phyloP scores from a whole-genome alignment of 2,329 filamentous ascomycete genomes.

The Diaporthe australafricana region DNA sequence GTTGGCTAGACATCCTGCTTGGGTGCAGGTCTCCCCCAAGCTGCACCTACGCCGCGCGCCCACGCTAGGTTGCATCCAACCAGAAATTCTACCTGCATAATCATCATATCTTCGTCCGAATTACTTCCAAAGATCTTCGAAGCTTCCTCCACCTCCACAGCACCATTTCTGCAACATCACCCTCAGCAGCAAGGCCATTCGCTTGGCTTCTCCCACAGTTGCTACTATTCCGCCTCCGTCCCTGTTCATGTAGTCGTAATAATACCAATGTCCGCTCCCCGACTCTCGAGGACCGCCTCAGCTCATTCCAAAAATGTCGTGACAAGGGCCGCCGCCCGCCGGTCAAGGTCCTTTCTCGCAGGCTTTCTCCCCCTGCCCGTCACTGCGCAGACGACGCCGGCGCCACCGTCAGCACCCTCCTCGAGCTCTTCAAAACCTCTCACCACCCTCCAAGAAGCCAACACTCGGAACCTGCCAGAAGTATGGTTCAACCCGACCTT shows the following conservation, averaged over 20 bases:
- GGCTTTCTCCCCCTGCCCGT: slow-evolving; percentile 31
- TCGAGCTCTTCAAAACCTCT: slow-evolving; percentile 35
- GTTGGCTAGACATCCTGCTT: background rate
- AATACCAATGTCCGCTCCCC: slow-evolving; percentile 50
- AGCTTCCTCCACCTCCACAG: background rate
- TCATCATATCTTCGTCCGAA: slow-evolving; percentile 13
- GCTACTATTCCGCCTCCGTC: background rate
- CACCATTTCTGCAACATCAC: background rate
- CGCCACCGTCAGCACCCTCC: slow-evolving; percentile 28
- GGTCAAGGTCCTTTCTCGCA: slow-evolving; percentile 40
- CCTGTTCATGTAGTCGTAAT: slow-evolving; percentile 40
- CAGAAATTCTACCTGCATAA: slow-evolving; percentile 10
- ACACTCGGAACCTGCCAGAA: slow-evolving; percentile 48
- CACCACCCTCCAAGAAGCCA: slow-evolving; percentile 41
- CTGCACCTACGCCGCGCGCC: background rate
- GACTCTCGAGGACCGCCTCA: slow-evolving; percentile 46
- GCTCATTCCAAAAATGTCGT: slow-evolving; percentile 41
- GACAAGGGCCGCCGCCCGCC: slow-evolving; percentile 42
- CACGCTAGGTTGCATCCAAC: background rate
- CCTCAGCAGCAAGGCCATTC: background rate
- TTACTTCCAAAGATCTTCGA: background rate
- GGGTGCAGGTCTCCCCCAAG: slow-evolving; percentile 3
- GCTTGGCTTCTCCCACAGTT: slow-evolving; percentile 36
- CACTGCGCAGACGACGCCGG: slow-evolving; percentile 29
- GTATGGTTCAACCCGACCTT: slow-evolving; percentile 58